Conservation (phyloP, 352 stramenopile species). For the Thalassiosira pacifica region DNA sequence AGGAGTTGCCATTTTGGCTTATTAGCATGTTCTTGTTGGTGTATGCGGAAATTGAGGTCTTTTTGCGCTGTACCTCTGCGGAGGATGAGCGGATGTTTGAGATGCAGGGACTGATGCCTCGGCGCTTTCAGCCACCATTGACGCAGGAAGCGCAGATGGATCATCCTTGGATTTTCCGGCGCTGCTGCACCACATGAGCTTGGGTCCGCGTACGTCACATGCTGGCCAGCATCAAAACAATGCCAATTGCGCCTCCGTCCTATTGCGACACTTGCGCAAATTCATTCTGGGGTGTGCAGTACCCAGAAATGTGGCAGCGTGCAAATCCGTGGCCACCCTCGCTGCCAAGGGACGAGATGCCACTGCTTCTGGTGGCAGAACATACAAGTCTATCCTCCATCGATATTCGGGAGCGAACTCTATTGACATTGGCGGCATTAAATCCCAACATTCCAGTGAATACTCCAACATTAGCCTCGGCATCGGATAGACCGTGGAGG, state of each 20-base stretch:
- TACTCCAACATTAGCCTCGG: constrained; percentile 76
- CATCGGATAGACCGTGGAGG: constrained; percentile 78
- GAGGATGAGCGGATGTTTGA: constrained; percentile 77
- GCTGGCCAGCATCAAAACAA: constrained; percentile 79
- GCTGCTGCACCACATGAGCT: constrained; percentile 42
- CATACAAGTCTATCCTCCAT: neutral
- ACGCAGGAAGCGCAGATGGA: neutral
- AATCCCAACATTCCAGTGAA: constrained; percentile 76
- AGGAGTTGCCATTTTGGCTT: constrained; percentile 85
- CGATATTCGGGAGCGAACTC: neutral
- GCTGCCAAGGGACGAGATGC: constrained; percentile 49
- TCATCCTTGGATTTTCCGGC: constrained; percentile 44
- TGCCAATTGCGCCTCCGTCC: constrained; percentile 77
- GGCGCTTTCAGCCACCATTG: neutral
- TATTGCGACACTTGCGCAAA: constrained; percentile 82
- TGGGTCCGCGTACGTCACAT: constrained; percentile 70
- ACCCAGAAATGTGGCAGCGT: constrained; percentile 73
- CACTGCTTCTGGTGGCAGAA: neutral
- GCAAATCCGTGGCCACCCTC: constrained; percentile 72
- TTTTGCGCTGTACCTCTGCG: constrained; percentile 72
- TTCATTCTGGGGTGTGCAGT: constrained; percentile 78
- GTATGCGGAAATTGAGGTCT: constrained; percentile 80
- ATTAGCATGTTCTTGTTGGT: constrained; percentile 83
- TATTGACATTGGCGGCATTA: constrained; percentile 65
- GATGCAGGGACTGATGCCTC: constrained; percentile 34